Conservation (phyloP, 1,284 basidiomycete species). For the Rhodofomes roseus region DNA sequence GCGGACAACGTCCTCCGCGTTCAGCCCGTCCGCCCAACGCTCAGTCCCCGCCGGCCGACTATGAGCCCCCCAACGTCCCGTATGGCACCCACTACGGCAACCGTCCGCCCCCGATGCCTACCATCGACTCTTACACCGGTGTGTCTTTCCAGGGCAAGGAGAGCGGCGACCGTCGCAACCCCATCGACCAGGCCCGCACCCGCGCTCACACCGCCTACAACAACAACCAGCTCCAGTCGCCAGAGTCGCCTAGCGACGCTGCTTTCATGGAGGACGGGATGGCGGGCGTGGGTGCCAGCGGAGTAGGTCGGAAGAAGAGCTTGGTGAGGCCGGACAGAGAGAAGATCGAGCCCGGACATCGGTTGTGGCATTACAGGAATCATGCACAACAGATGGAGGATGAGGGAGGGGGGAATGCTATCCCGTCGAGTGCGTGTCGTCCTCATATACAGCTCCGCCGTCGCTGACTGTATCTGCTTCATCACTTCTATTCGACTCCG, state of each 20-base stretch:
- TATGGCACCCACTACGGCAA: conserved; percentile 7
- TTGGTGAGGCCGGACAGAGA: conserved; percentile 93
- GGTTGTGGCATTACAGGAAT: conserved; percentile 93
- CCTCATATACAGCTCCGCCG: not conserved
- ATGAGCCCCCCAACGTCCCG: conserved; percentile 23
- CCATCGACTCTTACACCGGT: conserved; percentile 33
- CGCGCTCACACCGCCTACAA: conserved; percentile 53
- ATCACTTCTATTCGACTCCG: not conserved
- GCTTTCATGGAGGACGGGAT: conserved; percentile 40
- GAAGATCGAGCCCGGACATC: conserved; percentile 93
- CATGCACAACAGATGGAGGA: conserved; percentile 83
- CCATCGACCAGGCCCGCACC: conserved; percentile 49
- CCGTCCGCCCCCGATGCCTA: conserved; percentile 17
- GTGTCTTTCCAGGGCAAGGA: conserved; percentile 69
- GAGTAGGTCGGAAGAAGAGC: conserved; percentile 83
- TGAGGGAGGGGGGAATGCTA: conserved; percentile 63
- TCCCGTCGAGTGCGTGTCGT: conserved; percentile 71
- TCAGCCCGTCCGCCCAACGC: conserved; percentile 32
- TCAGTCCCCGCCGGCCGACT: conserved; percentile 30
- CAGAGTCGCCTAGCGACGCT: conserved; percentile 39
- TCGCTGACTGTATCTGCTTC: not conserved
- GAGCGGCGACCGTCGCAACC: conserved; percentile 57
- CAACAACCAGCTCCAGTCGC: conserved; percentile 37
- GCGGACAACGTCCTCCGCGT: conserved; percentile 38
- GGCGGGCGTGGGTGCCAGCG: conserved; percentile 31